A percentile compares a stretch with the other conserved stretches of the same genome.
These are phyloP conservation scores for Paratinospora sagittata DNA, from an alignment of 164 flowering plant genomes.

Conservation along the genomic window DNA sequence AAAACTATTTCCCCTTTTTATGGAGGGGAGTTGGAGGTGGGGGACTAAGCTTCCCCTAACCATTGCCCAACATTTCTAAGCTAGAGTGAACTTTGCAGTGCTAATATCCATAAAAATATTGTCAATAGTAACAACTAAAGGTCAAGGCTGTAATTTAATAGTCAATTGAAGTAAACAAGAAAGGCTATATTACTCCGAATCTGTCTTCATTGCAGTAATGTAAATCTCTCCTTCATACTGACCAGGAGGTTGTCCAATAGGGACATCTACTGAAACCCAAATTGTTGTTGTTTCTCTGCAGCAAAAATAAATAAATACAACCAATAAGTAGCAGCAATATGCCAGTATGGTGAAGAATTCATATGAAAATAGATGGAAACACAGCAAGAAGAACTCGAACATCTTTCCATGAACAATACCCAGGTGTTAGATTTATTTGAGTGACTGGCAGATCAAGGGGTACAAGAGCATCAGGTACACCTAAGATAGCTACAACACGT, in stretches of 20 bases:
- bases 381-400: conserved; percentile 10
- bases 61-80: neutral
- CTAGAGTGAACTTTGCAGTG: neutral
- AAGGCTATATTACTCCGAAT: conserved; percentile 56
- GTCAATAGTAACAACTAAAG: neutral
- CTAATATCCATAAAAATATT: neutral
- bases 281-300: conserved; percentile 84
- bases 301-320: conserved; percentile 8
- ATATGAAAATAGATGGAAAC: conserved; percentile 6
- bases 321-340: neutral
- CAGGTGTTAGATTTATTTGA: conserved; percentile 65
- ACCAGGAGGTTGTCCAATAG: conserved; percentile 77
- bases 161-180: conserved; percentile 29
- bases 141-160: conserved; percentile 12
- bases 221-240: conserved; percentile 79
- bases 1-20: neutral
- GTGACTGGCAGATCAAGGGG: conserved; percentile 74
- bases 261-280: conserved; percentile 88
- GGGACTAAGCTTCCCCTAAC: neutral
- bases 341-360: neutral
- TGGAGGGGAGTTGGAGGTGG: neutral
- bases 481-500: conserved; percentile 79
- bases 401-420: conserved; percentile 41
- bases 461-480: conserved; percentile 98
- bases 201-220: conserved; percentile 63